Base-by-base conservation (phyloP, 257 asterid genomes). In the Plantago ovata region DNA sequence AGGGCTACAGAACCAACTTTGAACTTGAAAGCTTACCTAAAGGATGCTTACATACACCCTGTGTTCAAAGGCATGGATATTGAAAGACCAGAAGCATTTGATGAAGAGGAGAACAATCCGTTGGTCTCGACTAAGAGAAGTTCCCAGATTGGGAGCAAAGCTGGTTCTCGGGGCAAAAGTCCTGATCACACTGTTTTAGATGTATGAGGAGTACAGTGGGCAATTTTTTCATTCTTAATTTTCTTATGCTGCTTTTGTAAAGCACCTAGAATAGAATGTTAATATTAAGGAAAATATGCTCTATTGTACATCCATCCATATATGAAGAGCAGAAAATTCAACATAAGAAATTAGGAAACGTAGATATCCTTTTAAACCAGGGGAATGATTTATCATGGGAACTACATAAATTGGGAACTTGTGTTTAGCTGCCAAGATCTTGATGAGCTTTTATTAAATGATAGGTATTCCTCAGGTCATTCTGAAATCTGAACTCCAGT, bases 21-120 rank as follows among this genome's bases (percentile, higher is more conserved):
- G 13, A 65, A 83, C 75, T 63, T 83, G 77, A 77, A 56, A 65
- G 77, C 73, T 13, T 83, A 78, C 71, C 76, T 80, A 12, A 64
- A 69, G 43, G 75, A 80, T 60, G 82, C 87, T 23, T 80, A 83
- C 38, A 39, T 80, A 15, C 92, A 83, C 62, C 92, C 92, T 0
- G 83, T 72, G 24, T 71, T 78, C 72, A 72, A 75, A 66, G 81
- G 73, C 23, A 38, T 66, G 21, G 82, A 69, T 60, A 32, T 69
- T 0, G 66, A 71, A 16, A 64, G 59, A 47, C 81, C 76, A 10
- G 16, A 9, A 52, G 71, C 72, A 9, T 3, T 73, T 13, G 81
- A 83, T 0, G 83, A 75, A 14, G 87, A 83, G 76, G 78, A 80
- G 75, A 71, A 60, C 13, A 75, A 65, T 51, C 74, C 81, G n/a